Conservation (phyloP, 148 eudicot genomes). For the Dianthus caryophyllus region DNA sequence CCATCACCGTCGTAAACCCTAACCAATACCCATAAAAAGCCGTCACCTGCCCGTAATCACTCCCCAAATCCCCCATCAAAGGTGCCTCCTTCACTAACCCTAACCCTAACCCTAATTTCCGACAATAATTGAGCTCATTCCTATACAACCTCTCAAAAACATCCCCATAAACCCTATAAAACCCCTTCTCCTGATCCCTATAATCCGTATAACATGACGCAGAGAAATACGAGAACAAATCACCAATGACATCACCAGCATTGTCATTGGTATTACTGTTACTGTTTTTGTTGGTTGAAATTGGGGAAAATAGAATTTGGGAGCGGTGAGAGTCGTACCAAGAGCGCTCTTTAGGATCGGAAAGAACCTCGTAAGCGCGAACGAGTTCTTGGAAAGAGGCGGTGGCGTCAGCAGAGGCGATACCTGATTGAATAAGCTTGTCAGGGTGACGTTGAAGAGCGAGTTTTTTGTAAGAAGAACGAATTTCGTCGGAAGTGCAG, state of each 20-base stretch:
- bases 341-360: constrained; percentile 79
- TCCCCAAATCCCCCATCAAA: constrained; percentile 65
- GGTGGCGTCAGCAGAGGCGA: constrained; percentile 64
- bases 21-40: constrained; percentile 94
- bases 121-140: constrained; percentile 61
- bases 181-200: constrained; percentile 48
- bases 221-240: constrained; percentile 66
- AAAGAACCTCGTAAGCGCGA: constrained; percentile 86
- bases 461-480: constrained; percentile 72
- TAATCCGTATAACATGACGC: constrained; percentile 70
- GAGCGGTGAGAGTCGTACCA: constrained; percentile 98
- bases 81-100: constrained; percentile 80
- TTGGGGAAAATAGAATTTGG: constrained; percentile 55
- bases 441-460: constrained; percentile 98
- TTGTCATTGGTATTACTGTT: no score
- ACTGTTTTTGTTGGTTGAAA: not conserved
- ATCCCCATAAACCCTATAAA: constrained; percentile 74
- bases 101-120: constrained; percentile 53
- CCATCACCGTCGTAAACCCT: constrained; percentile 76
- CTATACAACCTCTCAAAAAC: constrained; percentile 57
- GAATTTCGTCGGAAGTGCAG: constrained; percentile 75
- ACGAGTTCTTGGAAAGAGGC: constrained; percentile 87
- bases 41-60: constrained; percentile 72
- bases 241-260: constrained; percentile 35
- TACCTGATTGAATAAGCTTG: constrained; percentile 75